phyloP scores from a whole-genome alignment of 1,284 basidiomycete species.

The Pseudozyma sp. region DNA sequence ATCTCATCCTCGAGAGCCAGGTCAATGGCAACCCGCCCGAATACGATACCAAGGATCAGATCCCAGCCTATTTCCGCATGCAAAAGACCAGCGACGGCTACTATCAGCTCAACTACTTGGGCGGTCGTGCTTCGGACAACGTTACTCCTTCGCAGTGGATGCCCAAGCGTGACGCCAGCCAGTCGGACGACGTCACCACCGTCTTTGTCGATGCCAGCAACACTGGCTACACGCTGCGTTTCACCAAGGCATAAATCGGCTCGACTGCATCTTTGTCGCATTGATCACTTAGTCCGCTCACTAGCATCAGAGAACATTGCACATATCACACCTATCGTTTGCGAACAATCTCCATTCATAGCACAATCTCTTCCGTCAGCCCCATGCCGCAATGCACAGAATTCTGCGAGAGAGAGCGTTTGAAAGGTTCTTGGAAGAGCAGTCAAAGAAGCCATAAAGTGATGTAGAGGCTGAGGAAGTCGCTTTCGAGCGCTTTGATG shows the following conservation, averaged over 20 bases:
- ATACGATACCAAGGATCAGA: slow-evolving; percentile 1
- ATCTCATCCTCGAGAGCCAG: slow-evolving; percentile 1
- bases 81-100: slow-evolving; percentile 5
- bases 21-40: not conserved
- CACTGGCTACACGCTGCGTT: slow-evolving; percentile 10
- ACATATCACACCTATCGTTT: no score
- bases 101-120: slow-evolving; percentile 13
- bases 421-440: no score
- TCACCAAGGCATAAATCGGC: not conserved
- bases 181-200: not conserved
- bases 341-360: no score
- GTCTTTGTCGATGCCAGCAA: slow-evolving; percentile 3
- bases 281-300: no score
- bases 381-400: no score
- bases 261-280: no score
- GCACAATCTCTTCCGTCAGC: no score
- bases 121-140: not conserved
- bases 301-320: no score
- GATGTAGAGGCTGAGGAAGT: no score
- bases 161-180: not conserved
- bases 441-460: no score
- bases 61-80: slow-evolving; percentile 7
- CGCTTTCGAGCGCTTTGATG: no score
- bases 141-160: slow-evolving; percentile 1
- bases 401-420: no score